A percentile compares a stretch with the other conserved stretches of the same genome.
Conservation (phyloP, 495 filamentous ascomycete species). For the Xanthoparmelia taractica region DNA sequence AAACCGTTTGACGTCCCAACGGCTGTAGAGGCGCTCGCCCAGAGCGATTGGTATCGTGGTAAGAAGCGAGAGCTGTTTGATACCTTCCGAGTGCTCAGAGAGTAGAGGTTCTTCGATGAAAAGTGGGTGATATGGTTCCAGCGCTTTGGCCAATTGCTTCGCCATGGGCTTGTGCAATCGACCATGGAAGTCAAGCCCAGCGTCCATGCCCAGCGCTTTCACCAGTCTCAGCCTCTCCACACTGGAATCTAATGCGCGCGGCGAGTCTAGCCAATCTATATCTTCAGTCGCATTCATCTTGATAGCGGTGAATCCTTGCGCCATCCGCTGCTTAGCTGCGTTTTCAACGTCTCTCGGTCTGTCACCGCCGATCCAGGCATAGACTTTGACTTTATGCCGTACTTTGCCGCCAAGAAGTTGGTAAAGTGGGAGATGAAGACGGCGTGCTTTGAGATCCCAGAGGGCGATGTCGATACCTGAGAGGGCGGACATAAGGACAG, state of each 20-base stretch:
- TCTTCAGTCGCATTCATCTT: slow-evolving; percentile 84
- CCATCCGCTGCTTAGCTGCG: slow-evolving; percentile 57
- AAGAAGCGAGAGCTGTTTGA: slow-evolving; percentile 55
- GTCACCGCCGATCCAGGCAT: slow-evolving; percentile 84
- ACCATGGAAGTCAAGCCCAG: slow-evolving; percentile 70
- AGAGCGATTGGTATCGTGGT: slow-evolving; percentile 65
- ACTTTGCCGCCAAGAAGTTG: slow-evolving; percentile 72
- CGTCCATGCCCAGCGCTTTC: slow-evolving; percentile 63
- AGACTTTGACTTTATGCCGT: slow-evolving; percentile 64
- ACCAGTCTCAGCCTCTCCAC: slow-evolving; percentile 63
- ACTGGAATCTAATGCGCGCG: slow-evolving; percentile 51
- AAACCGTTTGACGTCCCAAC: slow-evolving; percentile 72
- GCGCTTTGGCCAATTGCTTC: slow-evolving; percentile 62
- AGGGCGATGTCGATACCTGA: slow-evolving; percentile 75
- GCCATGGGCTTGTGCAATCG: slow-evolving; percentile 76
- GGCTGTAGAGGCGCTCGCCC: slow-evolving; percentile 64
- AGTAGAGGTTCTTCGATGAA: slow-evolving; percentile 77
- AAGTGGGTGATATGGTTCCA: slow-evolving; percentile 64
- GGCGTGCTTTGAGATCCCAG: slow-evolving; percentile 65
- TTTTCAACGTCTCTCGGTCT: slow-evolving; percentile 61
- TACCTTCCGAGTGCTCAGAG: slow-evolving; percentile 61
- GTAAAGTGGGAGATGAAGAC: slow-evolving; percentile 61
- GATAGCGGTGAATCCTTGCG: slow-evolving; percentile 63
- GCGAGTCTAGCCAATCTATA: slow-evolving; percentile 71
- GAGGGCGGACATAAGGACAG: slow-evolving; percentile 75